These are phyloP conservation scores for Liriodendron chinense DNA, from an alignment of 164 flowering plant species.

Conservation along the genomic window DNA sequence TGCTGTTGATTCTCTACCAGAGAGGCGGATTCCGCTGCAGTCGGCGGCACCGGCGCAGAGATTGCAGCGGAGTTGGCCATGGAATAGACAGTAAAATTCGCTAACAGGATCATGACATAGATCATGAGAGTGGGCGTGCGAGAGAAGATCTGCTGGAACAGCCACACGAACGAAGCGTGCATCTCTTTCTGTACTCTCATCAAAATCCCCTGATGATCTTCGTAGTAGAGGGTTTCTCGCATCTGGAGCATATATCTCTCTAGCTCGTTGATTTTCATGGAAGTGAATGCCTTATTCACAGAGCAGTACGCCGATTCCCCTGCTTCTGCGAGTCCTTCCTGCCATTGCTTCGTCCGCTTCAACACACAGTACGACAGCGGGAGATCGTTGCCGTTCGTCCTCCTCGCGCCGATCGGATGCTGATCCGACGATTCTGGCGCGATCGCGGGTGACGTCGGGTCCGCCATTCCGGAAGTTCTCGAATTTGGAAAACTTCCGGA, in stretches of 20 bases:
- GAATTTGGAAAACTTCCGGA: neutral
- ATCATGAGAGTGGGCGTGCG: constrained; percentile 90
- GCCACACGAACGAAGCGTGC: constrained; percentile 88
- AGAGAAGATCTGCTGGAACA: constrained; percentile 84
- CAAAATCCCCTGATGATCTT: constrained; percentile 64
- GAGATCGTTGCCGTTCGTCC: constrained; percentile 70
- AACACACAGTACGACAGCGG: constrained; percentile 75
- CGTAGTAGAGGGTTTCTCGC: constrained; percentile 57
- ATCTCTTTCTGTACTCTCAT: constrained; percentile 68
- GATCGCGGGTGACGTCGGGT: constrained; percentile 34
- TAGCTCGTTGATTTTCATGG: constrained; percentile 87
- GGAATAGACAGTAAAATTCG: constrained; percentile 85
- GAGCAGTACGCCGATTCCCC: constrained; percentile 76
- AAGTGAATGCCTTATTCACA: constrained; percentile 77
- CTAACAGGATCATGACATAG: constrained; percentile 83
- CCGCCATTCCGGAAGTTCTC: constrained; percentile 4
- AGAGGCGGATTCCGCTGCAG: constrained; percentile 22
- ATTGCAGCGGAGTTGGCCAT: constrained; percentile 52
- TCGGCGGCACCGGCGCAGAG: constrained; percentile 36
- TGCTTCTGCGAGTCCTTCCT: constrained; percentile 46
- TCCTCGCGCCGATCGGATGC: constrained; percentile 30
- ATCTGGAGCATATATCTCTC: constrained; percentile 72
- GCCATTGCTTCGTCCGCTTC: constrained; percentile 58
- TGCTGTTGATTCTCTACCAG: constrained; percentile 15
- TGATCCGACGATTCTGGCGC: constrained; percentile 38